Percentiles rank a stretch among this genome's conserved stretches.
Conservation (phyloP, 1,139 yeast genomes). For the Geotrichum fermentans region DNA sequence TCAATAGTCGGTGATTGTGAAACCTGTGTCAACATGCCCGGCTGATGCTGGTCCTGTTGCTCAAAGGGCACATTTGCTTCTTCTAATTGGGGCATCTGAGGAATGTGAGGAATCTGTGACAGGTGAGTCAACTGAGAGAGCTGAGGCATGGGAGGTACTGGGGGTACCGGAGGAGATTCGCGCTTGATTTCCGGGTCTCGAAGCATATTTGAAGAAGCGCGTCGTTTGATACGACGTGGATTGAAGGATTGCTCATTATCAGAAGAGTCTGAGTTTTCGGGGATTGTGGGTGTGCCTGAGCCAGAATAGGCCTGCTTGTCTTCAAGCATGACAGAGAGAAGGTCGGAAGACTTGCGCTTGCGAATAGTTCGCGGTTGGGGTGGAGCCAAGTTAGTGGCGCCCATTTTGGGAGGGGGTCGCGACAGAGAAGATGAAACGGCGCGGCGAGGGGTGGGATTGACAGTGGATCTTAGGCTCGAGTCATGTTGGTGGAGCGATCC, state of each 20-base stretch:
- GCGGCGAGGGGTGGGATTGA: background rate
- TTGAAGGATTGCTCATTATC: constrained; percentile 5
- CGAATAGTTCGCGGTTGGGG: constrained; percentile 12
- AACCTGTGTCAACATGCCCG: background rate
- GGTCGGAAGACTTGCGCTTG: constrained; percentile 15
- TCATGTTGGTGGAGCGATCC: constrained; percentile 8
- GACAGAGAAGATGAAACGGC: background rate
- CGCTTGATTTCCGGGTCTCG: constrained; percentile 6
- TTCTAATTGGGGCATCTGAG: constrained; percentile 2
- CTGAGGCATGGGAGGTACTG: constrained; percentile 7
- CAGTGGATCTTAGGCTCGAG: background rate
- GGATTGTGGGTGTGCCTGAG: background rate
- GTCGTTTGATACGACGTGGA: constrained; percentile 9
- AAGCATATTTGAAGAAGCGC: constrained; percentile 7
- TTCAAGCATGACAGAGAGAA: constrained; percentile 14
- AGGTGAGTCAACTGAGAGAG: no score
- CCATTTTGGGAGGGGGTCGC: constrained; percentile 1
- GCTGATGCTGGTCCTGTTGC: no score
- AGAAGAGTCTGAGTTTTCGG: constrained; percentile 7
- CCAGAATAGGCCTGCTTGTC: background rate
- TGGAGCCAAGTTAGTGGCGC: constrained; percentile 1
- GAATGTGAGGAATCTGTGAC: background rate
- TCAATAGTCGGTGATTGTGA: constrained; percentile 21
- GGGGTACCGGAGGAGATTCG: constrained; percentile 12
- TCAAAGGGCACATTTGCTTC: background rate